Evolutionary conservation across 371 early-diverging fungal species (phyloP).

Genomic region (Phascolomyces articulosus): DNA sequence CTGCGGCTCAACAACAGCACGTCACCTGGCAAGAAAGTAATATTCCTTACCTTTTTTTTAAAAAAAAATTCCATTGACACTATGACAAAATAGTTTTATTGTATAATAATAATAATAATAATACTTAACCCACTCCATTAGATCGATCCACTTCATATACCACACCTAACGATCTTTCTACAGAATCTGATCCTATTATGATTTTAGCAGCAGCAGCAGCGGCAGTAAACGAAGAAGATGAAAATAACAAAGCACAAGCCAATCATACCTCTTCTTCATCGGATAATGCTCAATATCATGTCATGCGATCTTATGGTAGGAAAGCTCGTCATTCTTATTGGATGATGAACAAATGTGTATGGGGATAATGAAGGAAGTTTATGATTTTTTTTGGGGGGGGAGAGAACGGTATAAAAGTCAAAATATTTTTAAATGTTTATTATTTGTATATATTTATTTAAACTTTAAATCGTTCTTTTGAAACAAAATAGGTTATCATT

Average conservation of each 20-base stretch:
- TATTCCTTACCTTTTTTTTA: neutral
- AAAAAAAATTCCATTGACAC: too few species aligned
- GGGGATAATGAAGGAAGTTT: too few species aligned
- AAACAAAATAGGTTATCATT: neutral
- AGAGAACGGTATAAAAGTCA: neutral
- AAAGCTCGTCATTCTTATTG: neutral
- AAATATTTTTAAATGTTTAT: too few species aligned
- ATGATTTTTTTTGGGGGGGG: too few species aligned
- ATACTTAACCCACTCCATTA: too few species aligned
- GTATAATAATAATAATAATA: too few species aligned
- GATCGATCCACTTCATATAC: neutral
- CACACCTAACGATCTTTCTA: constrained; percentile 3
- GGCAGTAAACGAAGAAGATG: constrained; percentile 30
- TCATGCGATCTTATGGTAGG: constrained; percentile 3
- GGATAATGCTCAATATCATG: neutral
- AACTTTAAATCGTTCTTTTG: neutral
- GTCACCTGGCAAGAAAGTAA: neutral
- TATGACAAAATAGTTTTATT: too few species aligned
- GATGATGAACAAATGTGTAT: too few species aligned
- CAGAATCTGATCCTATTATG: constrained; percentile 43
- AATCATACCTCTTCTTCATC: neutral
- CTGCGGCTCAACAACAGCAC: neutral
- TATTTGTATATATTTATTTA: neutral
- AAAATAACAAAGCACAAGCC: constrained; percentile 11
- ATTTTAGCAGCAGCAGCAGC: constrained; percentile 52